Evolutionary conservation across 1,284 basidiomycete genomes (phyloP).

Genomic region (Paramarasmius palmivorus): DNA sequence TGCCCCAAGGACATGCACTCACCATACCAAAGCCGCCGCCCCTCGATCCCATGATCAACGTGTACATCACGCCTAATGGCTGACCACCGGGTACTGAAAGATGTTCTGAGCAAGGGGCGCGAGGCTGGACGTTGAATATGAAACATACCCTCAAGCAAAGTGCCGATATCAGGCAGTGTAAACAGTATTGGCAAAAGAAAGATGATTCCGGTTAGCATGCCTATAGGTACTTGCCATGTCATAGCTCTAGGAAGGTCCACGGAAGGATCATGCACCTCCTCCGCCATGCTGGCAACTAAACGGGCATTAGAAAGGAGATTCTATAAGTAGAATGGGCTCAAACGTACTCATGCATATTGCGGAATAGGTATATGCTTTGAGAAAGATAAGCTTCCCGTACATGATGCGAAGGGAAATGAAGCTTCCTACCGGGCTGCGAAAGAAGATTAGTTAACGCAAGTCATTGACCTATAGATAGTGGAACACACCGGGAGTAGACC

Average conservation of each 20-base stretch:
- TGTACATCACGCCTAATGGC: slow-evolving; percentile 66
- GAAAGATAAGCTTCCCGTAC: neutral
- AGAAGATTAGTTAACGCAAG: neutral
- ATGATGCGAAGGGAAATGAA: neutral
- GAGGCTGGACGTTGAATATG: neutral
- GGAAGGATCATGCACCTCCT: slow-evolving; percentile 62
- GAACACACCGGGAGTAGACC: slow-evolving; percentile 49
- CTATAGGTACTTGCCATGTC: slow-evolving; percentile 63
- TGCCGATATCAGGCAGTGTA: slow-evolving; percentile 57
- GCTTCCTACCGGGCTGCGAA: slow-evolving; percentile 35
- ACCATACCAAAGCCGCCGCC: slow-evolving; percentile 66
- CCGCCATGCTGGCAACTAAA: slow-evolving; percentile 59
- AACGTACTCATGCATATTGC: slow-evolving; percentile 56
- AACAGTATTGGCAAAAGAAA: slow-evolving; percentile 74
- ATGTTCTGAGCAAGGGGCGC: no score
- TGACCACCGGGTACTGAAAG: slow-evolving; percentile 57
- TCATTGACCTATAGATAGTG: neutral
- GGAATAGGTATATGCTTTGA: slow-evolving; percentile 47
- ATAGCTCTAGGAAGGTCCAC: slow-evolving; percentile 60
- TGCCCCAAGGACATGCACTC: slow-evolving; percentile 21
- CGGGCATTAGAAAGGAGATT: neutral
- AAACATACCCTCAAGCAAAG: slow-evolving; percentile 48
- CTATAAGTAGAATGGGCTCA: neutral
- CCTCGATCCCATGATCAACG: slow-evolving; percentile 60
- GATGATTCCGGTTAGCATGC: slow-evolving; percentile 54